Conservation (phyloP, 352 stramenopile genomes). For the Globisporangium polare region DNA sequence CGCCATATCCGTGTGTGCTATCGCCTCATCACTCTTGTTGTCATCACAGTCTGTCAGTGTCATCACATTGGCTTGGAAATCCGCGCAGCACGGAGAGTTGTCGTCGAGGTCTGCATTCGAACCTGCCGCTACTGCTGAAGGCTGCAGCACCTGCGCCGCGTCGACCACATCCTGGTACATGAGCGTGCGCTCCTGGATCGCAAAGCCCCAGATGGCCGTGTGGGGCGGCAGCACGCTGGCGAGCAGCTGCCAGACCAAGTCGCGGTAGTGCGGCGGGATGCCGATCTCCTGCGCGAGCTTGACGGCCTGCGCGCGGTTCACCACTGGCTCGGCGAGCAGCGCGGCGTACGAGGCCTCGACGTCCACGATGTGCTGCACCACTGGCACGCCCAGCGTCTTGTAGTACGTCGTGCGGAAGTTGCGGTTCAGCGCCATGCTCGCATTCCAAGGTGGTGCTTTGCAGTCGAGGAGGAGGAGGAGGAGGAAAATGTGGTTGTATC, state of each 20-base stretch:
- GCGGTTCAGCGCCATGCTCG: conserved; percentile 51
- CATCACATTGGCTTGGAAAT: background rate
- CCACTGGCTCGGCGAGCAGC: conserved; percentile 44
- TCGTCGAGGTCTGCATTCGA: background rate
- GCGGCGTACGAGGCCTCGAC: conserved; percentile 70
- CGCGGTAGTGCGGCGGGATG: conserved; percentile 48
- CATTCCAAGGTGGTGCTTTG: background rate
- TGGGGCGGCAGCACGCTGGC: conserved; percentile 49
- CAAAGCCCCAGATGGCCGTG: conserved; percentile 60
- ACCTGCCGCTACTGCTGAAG: background rate
- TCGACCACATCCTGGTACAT: conserved; percentile 72
- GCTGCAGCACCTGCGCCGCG: conserved; percentile 44
- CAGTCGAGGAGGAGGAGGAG: background rate
- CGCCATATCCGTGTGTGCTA: background rate
- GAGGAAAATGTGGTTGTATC: background rate
- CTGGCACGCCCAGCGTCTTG: conserved; percentile 82
- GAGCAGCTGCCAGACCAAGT: conserved; percentile 58
- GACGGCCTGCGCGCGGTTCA: conserved; percentile 65
- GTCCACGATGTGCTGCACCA: conserved; percentile 82
- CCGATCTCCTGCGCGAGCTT: conserved; percentile 77
- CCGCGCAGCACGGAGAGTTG: background rate
- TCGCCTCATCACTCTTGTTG: conserved; percentile 2
- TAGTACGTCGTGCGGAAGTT: conserved; percentile 88
- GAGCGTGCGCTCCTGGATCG: conserved; percentile 32
- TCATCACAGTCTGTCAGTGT: background rate